Conservation (phyloP, 441 rosid species). For the Arabidopsis hybrid region DNA sequence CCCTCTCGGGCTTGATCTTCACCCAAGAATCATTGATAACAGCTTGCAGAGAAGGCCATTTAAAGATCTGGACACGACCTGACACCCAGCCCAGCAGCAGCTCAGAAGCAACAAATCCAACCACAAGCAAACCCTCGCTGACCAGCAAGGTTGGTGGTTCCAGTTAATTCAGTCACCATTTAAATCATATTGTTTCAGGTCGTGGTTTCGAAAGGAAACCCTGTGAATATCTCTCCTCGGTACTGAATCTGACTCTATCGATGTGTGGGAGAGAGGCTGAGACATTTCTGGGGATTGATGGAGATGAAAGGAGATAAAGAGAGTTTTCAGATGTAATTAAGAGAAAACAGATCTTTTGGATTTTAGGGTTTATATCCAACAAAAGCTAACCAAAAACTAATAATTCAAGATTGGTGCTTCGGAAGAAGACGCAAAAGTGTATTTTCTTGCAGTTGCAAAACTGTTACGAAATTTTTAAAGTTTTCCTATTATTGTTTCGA, state of each 20-base stretch:
- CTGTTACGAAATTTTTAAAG: background rate
- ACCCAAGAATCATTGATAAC: slow-evolving; percentile 87
- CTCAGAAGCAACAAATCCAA: slow-evolving; percentile 51
- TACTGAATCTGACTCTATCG: slow-evolving; percentile 3
- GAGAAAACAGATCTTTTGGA: slow-evolving; percentile 16
- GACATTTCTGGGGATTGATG: slow-evolving; percentile 3
- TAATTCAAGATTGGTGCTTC: background rate
- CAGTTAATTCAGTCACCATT: slow-evolving; percentile 18
- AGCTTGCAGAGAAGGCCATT: slow-evolving; percentile 89
- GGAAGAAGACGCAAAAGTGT: too few species aligned
- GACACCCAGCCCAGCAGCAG: slow-evolving; percentile 57
- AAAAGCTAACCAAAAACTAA: slow-evolving; percentile 25
- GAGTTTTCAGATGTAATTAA: slow-evolving; percentile 27
- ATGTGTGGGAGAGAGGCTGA: slow-evolving; percentile 19
- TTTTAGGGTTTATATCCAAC: slow-evolving; percentile 20
- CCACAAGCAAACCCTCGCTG: slow-evolving; percentile 4
- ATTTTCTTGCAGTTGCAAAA: slow-evolving; percentile 8
- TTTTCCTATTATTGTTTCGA: background rate
- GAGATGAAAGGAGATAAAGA: background rate
- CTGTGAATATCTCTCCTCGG: slow-evolving; percentile 18
- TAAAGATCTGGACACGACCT: slow-evolving; percentile 96
- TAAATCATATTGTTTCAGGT: slow-evolving; percentile 15
- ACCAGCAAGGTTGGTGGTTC: slow-evolving; percentile 25
- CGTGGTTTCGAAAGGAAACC: slow-evolving; percentile 21
- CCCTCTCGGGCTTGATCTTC: slow-evolving; percentile 88